Conservation (phyloP, 2,329 filamentous ascomycete genomes). For the Hymenoscyphus occultus region DNA sequence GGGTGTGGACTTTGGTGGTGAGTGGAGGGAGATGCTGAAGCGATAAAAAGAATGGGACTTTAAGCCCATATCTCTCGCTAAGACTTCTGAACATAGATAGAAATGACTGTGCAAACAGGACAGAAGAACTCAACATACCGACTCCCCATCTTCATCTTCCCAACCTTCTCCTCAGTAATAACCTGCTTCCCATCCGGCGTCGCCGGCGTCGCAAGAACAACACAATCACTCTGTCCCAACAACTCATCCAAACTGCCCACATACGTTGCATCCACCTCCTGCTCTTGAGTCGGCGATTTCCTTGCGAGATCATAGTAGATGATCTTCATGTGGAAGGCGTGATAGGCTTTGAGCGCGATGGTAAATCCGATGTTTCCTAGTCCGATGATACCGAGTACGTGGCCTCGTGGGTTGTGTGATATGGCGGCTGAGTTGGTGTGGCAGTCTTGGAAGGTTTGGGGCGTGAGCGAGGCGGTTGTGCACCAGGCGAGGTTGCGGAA, state of each 20-base stretch:
- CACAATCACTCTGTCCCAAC: slow-evolving; percentile 53
- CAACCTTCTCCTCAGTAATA: slow-evolving; percentile 48
- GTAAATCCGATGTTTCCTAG: slow-evolving; percentile 64
- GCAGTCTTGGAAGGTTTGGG: slow-evolving; percentile 50
- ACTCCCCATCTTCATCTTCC: slow-evolving; percentile 51
- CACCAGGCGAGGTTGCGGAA: slow-evolving; percentile 66
- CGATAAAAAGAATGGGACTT: neutral
- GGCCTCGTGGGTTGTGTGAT: slow-evolving; percentile 61
- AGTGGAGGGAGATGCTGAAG: neutral
- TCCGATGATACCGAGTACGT: slow-evolving; percentile 59
- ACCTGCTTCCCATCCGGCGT: slow-evolving; percentile 46
- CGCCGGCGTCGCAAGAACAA: slow-evolving; percentile 59
- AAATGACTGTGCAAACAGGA: neutral
- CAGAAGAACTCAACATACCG: slow-evolving; percentile 30
- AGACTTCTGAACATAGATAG: neutral
- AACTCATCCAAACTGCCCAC: slow-evolving; percentile 52
- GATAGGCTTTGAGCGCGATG: slow-evolving; percentile 56
- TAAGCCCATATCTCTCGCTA: neutral
- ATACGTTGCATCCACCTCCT: slow-evolving; percentile 50
- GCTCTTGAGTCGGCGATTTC: slow-evolving; percentile 37
- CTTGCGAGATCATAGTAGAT: slow-evolving; percentile 58
- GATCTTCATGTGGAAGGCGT: slow-evolving; percentile 65
- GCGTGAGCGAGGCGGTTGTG: slow-evolving; percentile 29
- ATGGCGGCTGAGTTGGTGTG: slow-evolving; percentile 57
- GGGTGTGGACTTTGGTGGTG: neutral